Base-by-base conservation (phyloP, 768 basidiomycete species). In the Leccinum subtestaceum region DNA sequence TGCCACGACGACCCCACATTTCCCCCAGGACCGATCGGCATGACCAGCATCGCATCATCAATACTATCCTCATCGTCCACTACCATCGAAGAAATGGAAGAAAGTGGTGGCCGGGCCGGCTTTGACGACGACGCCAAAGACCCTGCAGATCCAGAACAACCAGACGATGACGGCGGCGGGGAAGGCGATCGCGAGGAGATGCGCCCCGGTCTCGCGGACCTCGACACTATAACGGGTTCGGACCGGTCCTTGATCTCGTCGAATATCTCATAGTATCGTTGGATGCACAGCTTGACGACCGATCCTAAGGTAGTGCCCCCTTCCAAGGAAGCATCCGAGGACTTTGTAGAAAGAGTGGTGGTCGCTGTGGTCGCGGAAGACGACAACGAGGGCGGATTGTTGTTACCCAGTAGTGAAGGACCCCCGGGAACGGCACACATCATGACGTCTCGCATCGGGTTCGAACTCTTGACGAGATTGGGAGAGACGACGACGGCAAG, bases 191-290 rank as follows among this genome's bases (percentile, higher is more conserved):
- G 71, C 6, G 69, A 71, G 21, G 65, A 54, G 27, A 23, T 45
- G 43, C 1, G 11, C 11, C 43, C 43, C n/a, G 19, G 58, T 46
- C 57, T 57, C 3, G 53, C 38, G 13, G 73, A 75, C 2, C 75
- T 74, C 13, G 43, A 45, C 11, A n/a, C 19, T 5, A 12, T 12
- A 45, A 82, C 61, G 3, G 85, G 85, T 63, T 92, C 90, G 59
- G 80, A 80, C 15, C 85, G 81, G 73, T 93, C 92, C 57, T 71
- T 74, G n/a, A 88, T 73, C 64, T 93, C 92, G 68, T 93, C 91
- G 64, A 94, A 94, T 31, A 93, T 77, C 69, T 94, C 92, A 70
- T 87, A 93, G 70, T 93, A 94, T 46, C 84, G 83, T 65, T 88
- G 81, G 53, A 93, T 92, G 70, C 89, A 93, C 46, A 91, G 74